Percentiles rank a stretch among this genome's conserved stretches.
phyloP scores from a whole-genome alignment of 2,329 filamentous ascomycete genomes.

The Talaromyces sp. region DNA sequence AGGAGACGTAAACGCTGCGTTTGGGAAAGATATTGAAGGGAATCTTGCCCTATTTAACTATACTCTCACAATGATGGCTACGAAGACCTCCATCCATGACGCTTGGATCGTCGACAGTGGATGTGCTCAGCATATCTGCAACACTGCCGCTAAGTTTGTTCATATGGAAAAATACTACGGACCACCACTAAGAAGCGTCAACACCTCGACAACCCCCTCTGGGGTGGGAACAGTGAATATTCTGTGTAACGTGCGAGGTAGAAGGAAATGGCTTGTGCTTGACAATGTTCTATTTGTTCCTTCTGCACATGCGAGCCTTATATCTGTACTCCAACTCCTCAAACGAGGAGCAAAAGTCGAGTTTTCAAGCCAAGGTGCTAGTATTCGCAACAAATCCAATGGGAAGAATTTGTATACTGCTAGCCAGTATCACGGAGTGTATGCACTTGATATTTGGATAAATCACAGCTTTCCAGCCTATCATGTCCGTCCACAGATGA shows the following conservation, averaged over 20 bases:
- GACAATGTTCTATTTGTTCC: too few relatives aligned
- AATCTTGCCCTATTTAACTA: slow-evolving; percentile 1
- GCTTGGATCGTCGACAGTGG: background rate
- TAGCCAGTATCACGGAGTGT: background rate
- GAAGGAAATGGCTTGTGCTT: too few relatives aligned
- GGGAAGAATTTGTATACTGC: background rate
- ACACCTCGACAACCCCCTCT: background rate
- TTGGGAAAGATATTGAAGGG: slow-evolving; percentile 2
- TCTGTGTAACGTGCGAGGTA: background rate
- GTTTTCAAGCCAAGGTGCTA: background rate
- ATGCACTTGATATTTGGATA: background rate
- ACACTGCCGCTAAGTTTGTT: background rate
- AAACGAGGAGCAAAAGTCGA: background rate
- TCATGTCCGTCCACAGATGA: background rate
- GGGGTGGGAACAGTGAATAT: background rate
- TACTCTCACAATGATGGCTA: background rate
- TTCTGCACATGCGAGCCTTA: too few relatives aligned
- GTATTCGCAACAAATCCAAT: background rate
- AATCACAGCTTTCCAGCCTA: background rate
- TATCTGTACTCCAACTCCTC: background rate
- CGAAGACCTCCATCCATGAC: background rate
- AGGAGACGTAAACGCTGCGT: background rate
- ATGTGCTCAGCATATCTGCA: background rate
- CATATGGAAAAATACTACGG: background rate
- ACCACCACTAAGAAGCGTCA: background rate